Evolutionary conservation across 306 rosid genomes (phyloP), one percentile per base, ranked within the genome.

Genomic region (Trifolium subterraneum): DNA sequence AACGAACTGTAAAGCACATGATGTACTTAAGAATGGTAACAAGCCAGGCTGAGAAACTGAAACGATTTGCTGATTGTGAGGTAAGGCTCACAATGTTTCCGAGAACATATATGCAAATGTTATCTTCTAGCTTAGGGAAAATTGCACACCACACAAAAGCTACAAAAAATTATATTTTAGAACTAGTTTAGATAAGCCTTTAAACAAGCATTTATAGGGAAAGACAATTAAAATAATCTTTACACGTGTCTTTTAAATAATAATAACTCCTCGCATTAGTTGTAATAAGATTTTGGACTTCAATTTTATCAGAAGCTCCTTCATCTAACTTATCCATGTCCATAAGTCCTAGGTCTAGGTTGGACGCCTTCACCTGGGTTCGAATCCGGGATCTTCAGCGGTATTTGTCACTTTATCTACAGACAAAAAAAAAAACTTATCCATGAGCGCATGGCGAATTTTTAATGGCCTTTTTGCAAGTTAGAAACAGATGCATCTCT

Each of bases 1-100:
- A 94, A 68, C 86, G 80, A 65, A 86, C 97, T 45, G 56, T 91
- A 71, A 90, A 88, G 75, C 98, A 91, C 81, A 84, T 94, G 94
- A 72, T 80, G 63, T 87, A 90, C 81, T 84, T 94, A 54, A 82
- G 81, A 81, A 83, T 76, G 65, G 76, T 87, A 64, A 83, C 94
- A 15, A 82, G 82, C 45, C 96, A 82, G 70, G 93, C 97, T 2
- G 88, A 94, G 77, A 91, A 88, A 78, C 45, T 91, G 78, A 88
- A 80, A 80, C 76, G 41, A 61, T 78, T 77, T 19, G 77, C 60
- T 8, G 71, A 80, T 60, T 74, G 27, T 10, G 79, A 85, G 93
- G 98, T 94, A 86, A 47, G 64, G 42, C 15, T 45, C 45, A 8
- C 58, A 8, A 11, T 55, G 48, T 36, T 16, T 74, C 1, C 36